A percentile compares a stretch with the other conserved stretches of the same genome.
phyloP scores from a whole-genome alignment of 225 moss, liverwort and hornwort species.

The Bryoerythrophyllum caledonicum region DNA sequence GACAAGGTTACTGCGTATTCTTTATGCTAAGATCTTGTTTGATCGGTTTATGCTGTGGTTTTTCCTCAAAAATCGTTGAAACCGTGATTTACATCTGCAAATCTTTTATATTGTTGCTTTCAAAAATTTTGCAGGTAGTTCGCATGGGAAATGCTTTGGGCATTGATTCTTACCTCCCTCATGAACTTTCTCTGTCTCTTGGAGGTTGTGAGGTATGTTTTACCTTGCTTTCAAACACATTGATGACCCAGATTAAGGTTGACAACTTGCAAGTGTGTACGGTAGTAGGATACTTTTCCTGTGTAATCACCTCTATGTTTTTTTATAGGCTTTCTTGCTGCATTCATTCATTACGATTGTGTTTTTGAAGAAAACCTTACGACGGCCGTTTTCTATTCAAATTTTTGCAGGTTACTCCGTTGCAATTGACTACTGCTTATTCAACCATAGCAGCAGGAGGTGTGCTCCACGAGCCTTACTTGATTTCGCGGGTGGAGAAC shows the following conservation, averaged over 20 bases:
- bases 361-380: background rate
- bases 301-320: background rate
- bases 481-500: conserved; percentile 75
- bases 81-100: background rate
- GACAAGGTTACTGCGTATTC: conserved; percentile 65
- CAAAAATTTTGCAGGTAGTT: conserved; percentile 56
- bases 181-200: conserved; percentile 82
- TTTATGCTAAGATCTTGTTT: conserved; percentile 14
- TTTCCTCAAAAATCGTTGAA: conserved; percentile 5
- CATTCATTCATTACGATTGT: conserved; percentile 8
- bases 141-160: conserved; percentile 84
- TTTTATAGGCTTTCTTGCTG: background rate
- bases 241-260: conserved; percentile 8
- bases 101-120: conserved; percentile 8
- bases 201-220: conserved; percentile 87
- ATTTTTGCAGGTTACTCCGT: conserved; percentile 75
- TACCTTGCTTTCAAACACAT: conserved; percentile 3
- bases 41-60: background rate
- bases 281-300: background rate
- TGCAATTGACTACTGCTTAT: conserved; percentile 85
- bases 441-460: conserved; percentile 95
- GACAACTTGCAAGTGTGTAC: conserved; percentile 1
- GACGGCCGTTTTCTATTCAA: conserved; percentile 5
- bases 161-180: conserved; percentile 79
- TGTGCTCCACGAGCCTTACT: conserved; percentile 69